Evolutionary conservation across 345 rosid species (phyloP), one percentile per base, ranked within the genome.

Genomic region (Eutrema heterophyllum): DNA sequence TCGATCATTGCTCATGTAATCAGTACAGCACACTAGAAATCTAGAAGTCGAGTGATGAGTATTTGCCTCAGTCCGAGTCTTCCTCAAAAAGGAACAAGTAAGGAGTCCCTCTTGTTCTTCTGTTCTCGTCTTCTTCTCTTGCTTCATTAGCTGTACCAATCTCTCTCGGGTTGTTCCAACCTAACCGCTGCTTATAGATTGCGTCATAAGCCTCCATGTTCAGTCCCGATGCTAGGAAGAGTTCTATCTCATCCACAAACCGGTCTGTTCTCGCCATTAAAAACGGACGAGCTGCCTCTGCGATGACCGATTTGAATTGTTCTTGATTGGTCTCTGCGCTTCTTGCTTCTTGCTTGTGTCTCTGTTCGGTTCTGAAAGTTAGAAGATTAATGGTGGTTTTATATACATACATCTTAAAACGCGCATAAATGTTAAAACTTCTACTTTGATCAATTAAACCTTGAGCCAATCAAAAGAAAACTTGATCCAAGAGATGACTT

Each of bases 141-240:
- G 33, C 67, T 72, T 64, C 79, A 16, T 18, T 52, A 33, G 67
- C 59, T 43, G 57, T 70, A 10, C 16, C 38, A 13, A 67, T 76
- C 32, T 33, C 80, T 64, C 73, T 68, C 21, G 75, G 73, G 35
- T 62, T 26, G 69, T 80, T 84, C 87, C 76, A 65, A 32, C 83
- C 84, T 44, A 89, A 57, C 7, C 74, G 74, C 63, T 73, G 85
- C 72, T 57, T 71, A 61, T 85, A 92, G 30, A 88, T 84, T 21
- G 79, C 83, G 78, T 90, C 99, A 21, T 85, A 95, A 15, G 96
- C 96, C 60, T 86, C 91, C 2, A 79, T 55, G 78, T 80, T 92
- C 67, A 90, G 80, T 4, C 94, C 96, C 0, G 96, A 84, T 45
- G 87, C 96, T 7, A 90, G 92, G 83, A 90, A 95, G 8, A 90